phyloP scores from a whole-genome alignment of 1,284 basidiomycete species.

The Somion occarium region DNA sequence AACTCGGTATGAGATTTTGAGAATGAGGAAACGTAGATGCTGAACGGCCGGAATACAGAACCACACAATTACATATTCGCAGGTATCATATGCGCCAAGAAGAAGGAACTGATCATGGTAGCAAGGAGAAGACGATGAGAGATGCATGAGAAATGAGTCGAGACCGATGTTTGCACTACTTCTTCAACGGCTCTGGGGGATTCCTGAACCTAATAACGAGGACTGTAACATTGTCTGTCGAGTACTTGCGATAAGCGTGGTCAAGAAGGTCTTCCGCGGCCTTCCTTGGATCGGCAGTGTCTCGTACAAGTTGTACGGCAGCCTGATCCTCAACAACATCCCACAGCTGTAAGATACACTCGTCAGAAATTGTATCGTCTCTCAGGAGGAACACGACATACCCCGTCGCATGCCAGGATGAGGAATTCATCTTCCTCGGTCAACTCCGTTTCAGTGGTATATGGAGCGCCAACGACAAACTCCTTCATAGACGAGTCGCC shows the following conservation, averaged over 20 bases:
- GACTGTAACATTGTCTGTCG: slow-evolving; percentile 89
- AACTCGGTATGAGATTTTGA: no score
- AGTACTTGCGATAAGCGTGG: slow-evolving; percentile 84
- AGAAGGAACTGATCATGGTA: no score
- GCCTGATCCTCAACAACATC: slow-evolving; percentile 92
- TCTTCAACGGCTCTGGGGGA: no score
- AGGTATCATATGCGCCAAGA: no score
- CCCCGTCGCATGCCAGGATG: slow-evolving; percentile 97
- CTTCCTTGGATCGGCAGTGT: slow-evolving; percentile 75
- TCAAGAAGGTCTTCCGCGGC: slow-evolving; percentile 79
- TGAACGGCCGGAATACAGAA: no score
- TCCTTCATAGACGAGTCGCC: slow-evolving; percentile 99
- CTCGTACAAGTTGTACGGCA: slow-evolving; percentile 83
- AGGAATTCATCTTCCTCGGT: slow-evolving; percentile 91
- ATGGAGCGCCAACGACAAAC: slow-evolving; percentile 96
- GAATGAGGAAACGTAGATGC: no score
- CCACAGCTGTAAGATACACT: slow-evolving; percentile 72
- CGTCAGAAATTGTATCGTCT: background rate
- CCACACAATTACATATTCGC: no score
- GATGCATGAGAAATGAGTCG: no score
- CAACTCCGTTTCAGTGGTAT: slow-evolving; percentile 94
- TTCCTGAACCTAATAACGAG: slow-evolving; percentile 72
- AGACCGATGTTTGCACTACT: no score
- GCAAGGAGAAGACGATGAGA: no score
- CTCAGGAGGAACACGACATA: slow-evolving; percentile 38